Conservation (phyloP, 768 basidiomycete species). For the Boletus sp. region DNA sequence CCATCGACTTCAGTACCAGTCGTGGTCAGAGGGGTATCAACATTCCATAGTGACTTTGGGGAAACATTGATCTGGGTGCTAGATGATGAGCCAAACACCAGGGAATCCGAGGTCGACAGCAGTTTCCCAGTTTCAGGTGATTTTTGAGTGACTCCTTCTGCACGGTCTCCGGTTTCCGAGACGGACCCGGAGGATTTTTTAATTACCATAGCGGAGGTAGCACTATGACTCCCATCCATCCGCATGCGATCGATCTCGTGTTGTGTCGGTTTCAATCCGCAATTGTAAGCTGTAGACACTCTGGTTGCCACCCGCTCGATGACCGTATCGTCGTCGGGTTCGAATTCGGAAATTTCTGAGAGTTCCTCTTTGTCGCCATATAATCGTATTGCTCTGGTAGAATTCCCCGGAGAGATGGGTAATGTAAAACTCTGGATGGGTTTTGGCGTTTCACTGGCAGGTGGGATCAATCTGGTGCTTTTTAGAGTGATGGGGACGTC, state of each 20-base stretch:
- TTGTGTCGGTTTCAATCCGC: background rate
- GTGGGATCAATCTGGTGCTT: background rate
- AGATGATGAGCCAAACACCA: conserved; percentile 12
- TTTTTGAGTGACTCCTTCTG: background rate
- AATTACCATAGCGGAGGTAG: background rate
- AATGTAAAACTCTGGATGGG: background rate
- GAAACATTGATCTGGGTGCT: conserved; percentile 15
- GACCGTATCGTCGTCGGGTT: conserved; percentile 3
- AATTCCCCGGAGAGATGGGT: background rate
- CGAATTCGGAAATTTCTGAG: conserved; percentile 35
- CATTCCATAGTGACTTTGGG: background rate
- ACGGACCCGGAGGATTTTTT: background rate
- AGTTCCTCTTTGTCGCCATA: conserved; percentile 23
- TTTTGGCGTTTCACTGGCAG: background rate
- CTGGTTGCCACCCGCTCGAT: background rate
- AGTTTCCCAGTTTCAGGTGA: background rate
- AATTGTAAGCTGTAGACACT: background rate
- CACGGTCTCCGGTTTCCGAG: background rate
- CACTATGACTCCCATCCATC: conserved; percentile 12
- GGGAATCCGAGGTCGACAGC: background rate
- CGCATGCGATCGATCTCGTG: background rate
- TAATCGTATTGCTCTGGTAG: background rate
- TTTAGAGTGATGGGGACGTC: background rate
- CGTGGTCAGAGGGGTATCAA: background rate
- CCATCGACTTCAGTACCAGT: background rate